A percentile compares a stretch with the other conserved stretches of the same genome.
phyloP scores from a whole-genome alignment of 139 green algal genomes.

The Closterium sp. region DNA sequence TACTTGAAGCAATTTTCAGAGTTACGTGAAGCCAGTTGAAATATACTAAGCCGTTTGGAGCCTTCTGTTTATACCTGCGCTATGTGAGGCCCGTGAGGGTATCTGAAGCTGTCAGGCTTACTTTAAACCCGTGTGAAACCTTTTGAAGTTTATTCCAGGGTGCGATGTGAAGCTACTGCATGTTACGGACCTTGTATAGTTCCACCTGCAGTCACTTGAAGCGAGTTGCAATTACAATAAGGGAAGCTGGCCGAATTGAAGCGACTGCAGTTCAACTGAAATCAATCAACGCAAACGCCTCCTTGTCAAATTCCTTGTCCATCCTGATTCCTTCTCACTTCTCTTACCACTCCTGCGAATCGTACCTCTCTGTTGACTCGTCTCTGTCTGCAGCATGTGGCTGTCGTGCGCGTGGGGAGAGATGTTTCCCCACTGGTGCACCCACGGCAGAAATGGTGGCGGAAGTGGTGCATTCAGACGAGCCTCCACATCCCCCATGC shows the following conservation, averaged over 20 bases:
- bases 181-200: neutral
- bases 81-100: too few relatives aligned
- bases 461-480: neutral
- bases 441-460: neutral
- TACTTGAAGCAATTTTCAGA: too few relatives aligned
- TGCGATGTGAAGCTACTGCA: neutral
- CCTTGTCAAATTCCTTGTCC: too few relatives aligned
- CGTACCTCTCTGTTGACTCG: neutral
- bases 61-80: too few relatives aligned
- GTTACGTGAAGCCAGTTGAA: too few relatives aligned
- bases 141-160: neutral
- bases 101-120: too few relatives aligned
- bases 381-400: neutral
- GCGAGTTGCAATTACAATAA: neutral
- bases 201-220: neutral
- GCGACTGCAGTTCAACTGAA: neutral
- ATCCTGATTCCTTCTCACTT: neutral
- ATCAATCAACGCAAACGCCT: too few relatives aligned
- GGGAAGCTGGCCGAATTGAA: too few relatives aligned
- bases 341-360: neutral
- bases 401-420: neutral
- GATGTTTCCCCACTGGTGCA: neutral
- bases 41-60: too few relatives aligned
- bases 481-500: neutral
- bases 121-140: neutral